Evolutionary conservation across 2,329 filamentous ascomycete species (phyloP).

Genomic region (Decorospora gaudefroyi): DNA sequence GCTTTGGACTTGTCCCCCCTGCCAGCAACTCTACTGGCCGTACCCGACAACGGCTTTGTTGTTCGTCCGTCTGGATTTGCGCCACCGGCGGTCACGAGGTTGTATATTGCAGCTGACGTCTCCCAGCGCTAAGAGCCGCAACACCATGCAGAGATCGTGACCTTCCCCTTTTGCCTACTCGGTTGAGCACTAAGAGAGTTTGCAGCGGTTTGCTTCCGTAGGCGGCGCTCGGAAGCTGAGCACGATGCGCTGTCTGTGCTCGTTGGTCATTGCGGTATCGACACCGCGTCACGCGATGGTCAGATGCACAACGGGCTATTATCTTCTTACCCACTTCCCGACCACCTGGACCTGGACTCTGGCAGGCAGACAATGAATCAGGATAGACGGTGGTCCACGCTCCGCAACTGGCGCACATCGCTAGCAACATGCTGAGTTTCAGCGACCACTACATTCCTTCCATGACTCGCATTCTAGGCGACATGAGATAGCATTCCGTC

Average conservation of each 20-base stretch:
- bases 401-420: no score
- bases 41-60: conserved; percentile 14
- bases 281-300: conserved; percentile 1
- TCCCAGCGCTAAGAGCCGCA: conserved; percentile 32
- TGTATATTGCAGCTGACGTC: conserved; percentile 29
- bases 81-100: conserved; percentile 31
- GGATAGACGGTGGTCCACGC: no score
- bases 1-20: conserved; percentile 20
- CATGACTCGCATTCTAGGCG: neutral
- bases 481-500: neutral
- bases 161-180: conserved; percentile 32
- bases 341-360: no score
- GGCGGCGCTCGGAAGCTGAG: conserved; percentile 10
- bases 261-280: conserved; percentile 6
- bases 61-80: conserved; percentile 19
- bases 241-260: conserved; percentile 6
- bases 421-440: neutral
- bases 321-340: neutral
- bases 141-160: conserved; percentile 40
- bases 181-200: conserved; percentile 21
- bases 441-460: neutral
- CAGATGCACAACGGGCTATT: neutral
- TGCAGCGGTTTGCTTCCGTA: conserved; percentile 10
- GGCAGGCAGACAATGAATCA: no score
- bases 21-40: conserved; percentile 27